A percentile compares a stretch with the other conserved stretches of the same genome.
These are phyloP conservation scores for Elsinoe perseae DNA, from an alignment of 2,329 filamentous ascomycete species.

Conservation along the genomic window DNA sequence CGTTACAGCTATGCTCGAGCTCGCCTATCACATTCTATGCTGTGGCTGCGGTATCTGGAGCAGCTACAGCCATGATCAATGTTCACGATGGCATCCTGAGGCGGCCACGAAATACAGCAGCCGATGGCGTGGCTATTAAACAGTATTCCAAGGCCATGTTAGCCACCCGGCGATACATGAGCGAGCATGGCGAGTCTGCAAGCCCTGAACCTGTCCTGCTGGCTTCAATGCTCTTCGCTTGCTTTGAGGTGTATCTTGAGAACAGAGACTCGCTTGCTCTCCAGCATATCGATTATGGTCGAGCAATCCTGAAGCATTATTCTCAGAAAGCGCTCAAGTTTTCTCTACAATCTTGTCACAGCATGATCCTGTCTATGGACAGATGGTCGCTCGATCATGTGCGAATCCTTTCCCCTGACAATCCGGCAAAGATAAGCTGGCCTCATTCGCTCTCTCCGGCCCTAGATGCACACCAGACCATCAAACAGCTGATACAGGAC, in stretches of 20 bases:
- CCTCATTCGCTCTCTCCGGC: neutral
- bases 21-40: neutral
- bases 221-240: constrained; percentile 5
- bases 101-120: neutral
- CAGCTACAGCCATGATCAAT: constrained; percentile 6
- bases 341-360: constrained; percentile 1
- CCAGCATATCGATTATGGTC: constrained; percentile 5
- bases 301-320: neutral
- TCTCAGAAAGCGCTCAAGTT: neutral
- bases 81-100: constrained; percentile 5
- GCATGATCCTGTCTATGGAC: constrained; percentile 12
- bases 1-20: neutral
- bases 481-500: neutral
- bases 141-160: constrained; percentile 8
- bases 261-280: neutral
- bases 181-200: neutral
- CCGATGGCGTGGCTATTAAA: neutral
- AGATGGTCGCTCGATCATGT: constrained; percentile 10
- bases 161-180: neutral
- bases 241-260: constrained; percentile 8
- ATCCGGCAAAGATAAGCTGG: neutral
- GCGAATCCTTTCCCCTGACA: neutral
- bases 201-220: constrained; percentile 1
- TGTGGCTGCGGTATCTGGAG: neutral
- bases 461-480: neutral